Base-by-base conservation (phyloP, 1,284 basidiomycete genomes). In the Erythrobasidium hasegawianum region DNA sequence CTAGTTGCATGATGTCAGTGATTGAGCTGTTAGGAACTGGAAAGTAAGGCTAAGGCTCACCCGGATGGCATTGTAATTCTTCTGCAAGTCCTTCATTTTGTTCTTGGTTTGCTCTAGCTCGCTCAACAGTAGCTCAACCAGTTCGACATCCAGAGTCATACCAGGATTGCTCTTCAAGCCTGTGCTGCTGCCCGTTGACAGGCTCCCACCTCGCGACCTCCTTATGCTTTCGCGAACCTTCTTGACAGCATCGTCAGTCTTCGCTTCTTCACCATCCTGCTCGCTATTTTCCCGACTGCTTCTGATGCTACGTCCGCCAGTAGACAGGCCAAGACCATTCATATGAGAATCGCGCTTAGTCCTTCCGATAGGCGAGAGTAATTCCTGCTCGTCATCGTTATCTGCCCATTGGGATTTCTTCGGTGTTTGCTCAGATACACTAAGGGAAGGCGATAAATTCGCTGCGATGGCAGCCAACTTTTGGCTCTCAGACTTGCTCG, bases 11-110 rank as follows among this genome's bases (percentile, higher is more conserved):
- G n/a, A n/a, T n/a, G n/a, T n/a, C n/a, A n/a, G n/a, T n/a, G n/a
- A n/a, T n/a, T n/a, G n/a, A n/a, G n/a, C n/a, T n/a, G n/a, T n/a
- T n/a, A n/a, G n/a, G n/a, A n/a, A n/a, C n/a, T n/a, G n/a, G n/a
- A n/a, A n/a, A n/a, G n/a, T n/a, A n/a, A n/a, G n/a, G 20, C 14
- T 60, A 29, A 39, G 27, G 78, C 84, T 61, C 68, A 91, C 92
- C 84, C 90, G 91, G 74, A 91, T 86, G 27, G 87, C 86, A 75
- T 92, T 89, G 71, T 95, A 85, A 76, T 85, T 88, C 68, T 79
- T 81, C 75, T 87, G 90, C 70, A 97, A 79, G 57, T 85, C 83
- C 50, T 78, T 73, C 71, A 85, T 84, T 66, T 87, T 85, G 27
- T 83, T 81, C 71, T 84, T 84, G 47, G 85, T 83, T 41, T 84